A percentile compares a stretch with the other conserved stretches of the same genome.
Conservation (phyloP, 1,284 basidiomycete genomes). For the Sporisorium scitamineum region DNA sequence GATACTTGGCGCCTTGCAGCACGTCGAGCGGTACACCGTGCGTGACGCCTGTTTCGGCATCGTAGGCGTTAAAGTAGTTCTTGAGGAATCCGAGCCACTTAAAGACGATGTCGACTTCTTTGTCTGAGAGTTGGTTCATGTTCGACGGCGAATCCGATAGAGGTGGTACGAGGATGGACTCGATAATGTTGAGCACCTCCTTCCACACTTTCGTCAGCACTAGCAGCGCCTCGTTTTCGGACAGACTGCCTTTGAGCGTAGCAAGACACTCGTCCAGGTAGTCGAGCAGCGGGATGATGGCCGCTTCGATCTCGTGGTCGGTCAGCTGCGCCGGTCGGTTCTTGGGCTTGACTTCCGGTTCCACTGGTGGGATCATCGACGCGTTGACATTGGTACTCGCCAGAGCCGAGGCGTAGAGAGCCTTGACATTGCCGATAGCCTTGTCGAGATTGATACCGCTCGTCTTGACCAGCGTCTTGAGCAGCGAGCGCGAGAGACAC, state of each 20-base stretch:
- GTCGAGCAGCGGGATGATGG: slow-evolving; percentile 91
- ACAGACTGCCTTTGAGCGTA: slow-evolving; percentile 88
- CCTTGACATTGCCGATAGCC: slow-evolving; percentile 67
- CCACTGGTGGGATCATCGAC: slow-evolving; percentile 63
- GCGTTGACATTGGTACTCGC: slow-evolving; percentile 61
- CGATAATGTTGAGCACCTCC: slow-evolving; percentile 88
- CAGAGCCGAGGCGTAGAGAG: slow-evolving; percentile 64
- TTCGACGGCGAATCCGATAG: slow-evolving; percentile 88
- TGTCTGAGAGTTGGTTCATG: slow-evolving; percentile 89
- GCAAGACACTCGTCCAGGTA: slow-evolving; percentile 95
- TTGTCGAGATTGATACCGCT: slow-evolving; percentile 66
- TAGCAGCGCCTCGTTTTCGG: slow-evolving; percentile 78
- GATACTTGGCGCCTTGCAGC: slow-evolving; percentile 96
- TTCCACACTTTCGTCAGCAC: slow-evolving; percentile 97
- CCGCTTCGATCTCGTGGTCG: slow-evolving; percentile 93
- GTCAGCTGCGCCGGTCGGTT: slow-evolving; percentile 79
- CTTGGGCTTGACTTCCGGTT: slow-evolving; percentile 51
- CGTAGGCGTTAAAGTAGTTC: slow-evolving; percentile 94
- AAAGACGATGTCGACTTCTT: slow-evolving; percentile 97
- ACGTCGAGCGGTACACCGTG: slow-evolving; percentile 79
- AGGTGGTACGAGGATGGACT: slow-evolving; percentile 89
- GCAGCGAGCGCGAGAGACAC: slow-evolving; percentile 81
- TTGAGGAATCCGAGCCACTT: slow-evolving; percentile 89
- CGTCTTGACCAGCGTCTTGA: slow-evolving; percentile 71
- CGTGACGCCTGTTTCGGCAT: slow-evolving; percentile 79